A percentile compares a stretch with the other conserved stretches of the same genome.
phyloP scores from a whole-genome alignment of 2,329 filamentous ascomycete genomes.

The Pseudogymnoascus sp. region DNA sequence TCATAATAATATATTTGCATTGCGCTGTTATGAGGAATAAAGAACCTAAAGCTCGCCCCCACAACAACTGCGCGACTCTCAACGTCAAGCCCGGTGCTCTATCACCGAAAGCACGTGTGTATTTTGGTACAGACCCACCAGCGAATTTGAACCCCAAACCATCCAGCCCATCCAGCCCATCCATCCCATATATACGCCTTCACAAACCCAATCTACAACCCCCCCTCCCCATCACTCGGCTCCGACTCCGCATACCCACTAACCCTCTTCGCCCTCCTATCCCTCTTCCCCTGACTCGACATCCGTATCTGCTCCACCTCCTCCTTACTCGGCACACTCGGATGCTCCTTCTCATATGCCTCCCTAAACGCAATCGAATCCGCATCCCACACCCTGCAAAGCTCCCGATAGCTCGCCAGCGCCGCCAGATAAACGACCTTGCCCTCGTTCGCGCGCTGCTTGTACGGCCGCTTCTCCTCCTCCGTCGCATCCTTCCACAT shows the following conservation, averaged over 20 bases:
- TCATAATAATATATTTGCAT: not conserved
- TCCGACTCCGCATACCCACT: conserved; percentile 23
- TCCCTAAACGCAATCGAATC: conserved; percentile 48
- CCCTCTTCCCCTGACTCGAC: conserved; percentile 25
- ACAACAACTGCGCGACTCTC: not conserved
- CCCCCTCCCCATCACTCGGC: not conserved
- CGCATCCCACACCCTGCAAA: conserved; percentile 63
- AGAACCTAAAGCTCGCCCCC: not conserved
- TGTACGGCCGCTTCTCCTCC: conserved; percentile 66
- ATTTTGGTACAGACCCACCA: not conserved
- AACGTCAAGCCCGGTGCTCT: not conserved
- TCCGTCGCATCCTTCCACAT: conserved; percentile 78
- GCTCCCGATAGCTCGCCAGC: conserved; percentile 49
- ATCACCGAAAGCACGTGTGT: not conserved
- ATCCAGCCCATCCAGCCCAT: not conserved
- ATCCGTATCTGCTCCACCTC: conserved; percentile 19
- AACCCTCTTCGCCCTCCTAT: conserved; percentile 28
- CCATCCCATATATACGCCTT: conserved; percentile 1
- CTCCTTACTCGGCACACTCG: conserved; percentile 32
- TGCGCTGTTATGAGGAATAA: not conserved
- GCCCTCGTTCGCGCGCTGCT: conserved; percentile 62
- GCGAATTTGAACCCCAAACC: not conserved
- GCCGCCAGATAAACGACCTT: conserved; percentile 55
- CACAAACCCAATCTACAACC: not conserved
- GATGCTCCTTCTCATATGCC: conserved; percentile 46